Evolutionary conservation across 345 rosid genomes (phyloP).

Genomic region (Eutrema yunnanense): DNA sequence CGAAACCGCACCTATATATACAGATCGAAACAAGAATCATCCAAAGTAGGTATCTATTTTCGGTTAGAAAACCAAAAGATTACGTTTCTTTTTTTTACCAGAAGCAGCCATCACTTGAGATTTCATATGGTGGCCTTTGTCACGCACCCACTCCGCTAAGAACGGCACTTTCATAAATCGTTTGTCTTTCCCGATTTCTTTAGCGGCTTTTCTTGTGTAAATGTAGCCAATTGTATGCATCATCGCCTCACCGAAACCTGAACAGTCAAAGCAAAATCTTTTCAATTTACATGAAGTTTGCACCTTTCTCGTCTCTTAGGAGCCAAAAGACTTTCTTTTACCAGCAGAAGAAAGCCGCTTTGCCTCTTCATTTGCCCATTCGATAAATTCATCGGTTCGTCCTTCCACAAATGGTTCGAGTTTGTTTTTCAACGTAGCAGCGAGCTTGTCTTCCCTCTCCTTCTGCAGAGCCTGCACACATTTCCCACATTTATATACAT

Average conservation of each 20-base stretch:
- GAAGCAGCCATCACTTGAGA: conserved; percentile 98
- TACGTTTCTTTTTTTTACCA: conserved; percentile 35
- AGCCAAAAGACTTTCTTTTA: conserved; percentile 9
- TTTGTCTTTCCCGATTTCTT: conserved; percentile 81
- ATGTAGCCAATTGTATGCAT: conserved; percentile 89
- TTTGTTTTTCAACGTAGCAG: conserved; percentile 45
- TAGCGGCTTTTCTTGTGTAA: conserved; percentile 86
- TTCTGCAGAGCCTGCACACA: conserved; percentile 54
- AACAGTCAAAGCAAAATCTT: neutral
- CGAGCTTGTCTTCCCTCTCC: conserved; percentile 73
- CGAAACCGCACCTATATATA: conserved; percentile 81
- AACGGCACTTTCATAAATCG: conserved; percentile 87
- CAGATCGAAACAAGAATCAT: conserved; percentile 45
- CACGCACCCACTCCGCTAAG: conserved; percentile 97
- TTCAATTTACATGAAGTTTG: conserved; percentile 21
- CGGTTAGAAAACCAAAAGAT: conserved; percentile 5
- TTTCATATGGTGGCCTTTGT: conserved; percentile 80
- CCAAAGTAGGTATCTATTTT: conserved; percentile 34
- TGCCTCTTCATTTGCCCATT: conserved; percentile 79
- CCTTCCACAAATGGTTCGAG: conserved; percentile 78
- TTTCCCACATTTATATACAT: neutral
- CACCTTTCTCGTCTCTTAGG: neutral
- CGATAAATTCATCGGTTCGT: conserved; percentile 46
- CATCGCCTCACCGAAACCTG: conserved; percentile 99
- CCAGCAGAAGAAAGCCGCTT: conserved; percentile 66